phyloP scores from a whole-genome alignment of 495 filamentous ascomycete species.

The Immersiella caudata region DNA sequence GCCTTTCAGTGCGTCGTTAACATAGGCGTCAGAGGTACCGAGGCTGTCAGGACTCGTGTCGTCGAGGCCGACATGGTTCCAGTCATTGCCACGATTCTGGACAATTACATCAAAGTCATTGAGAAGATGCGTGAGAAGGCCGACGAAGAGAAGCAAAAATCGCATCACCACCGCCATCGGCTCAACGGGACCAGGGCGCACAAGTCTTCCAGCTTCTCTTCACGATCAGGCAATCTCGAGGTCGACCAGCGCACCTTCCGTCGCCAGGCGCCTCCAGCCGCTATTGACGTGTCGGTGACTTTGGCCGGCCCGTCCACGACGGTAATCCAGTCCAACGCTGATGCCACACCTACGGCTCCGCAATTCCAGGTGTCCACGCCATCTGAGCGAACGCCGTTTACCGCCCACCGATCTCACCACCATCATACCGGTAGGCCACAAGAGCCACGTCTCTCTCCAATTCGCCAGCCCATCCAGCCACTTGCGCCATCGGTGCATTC shows the following conservation, averaged over 20 bases:
- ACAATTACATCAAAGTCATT: conserved; percentile 96
- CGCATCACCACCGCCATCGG: conserved; percentile 49
- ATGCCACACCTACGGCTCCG: conserved; percentile 65
- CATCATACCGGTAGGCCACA: conserved; percentile 65
- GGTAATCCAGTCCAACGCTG: conserved; percentile 40
- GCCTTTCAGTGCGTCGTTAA: conserved; percentile 99
- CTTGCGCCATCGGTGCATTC: conserved; percentile 69
- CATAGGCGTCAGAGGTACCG: conserved; percentile 94
- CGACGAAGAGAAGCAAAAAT: conserved; percentile 64
- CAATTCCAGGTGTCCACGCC: conserved; percentile 72
- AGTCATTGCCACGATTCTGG: conserved; percentile 97
- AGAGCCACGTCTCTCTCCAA: conserved; percentile 57
- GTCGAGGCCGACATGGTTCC: conserved; percentile 99
- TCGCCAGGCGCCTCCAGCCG: conserved; percentile 49
- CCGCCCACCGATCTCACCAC: conserved; percentile 56
- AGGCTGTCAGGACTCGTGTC: conserved; percentile 87
- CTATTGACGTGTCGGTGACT: conserved; percentile 50
- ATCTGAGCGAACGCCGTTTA: conserved; percentile 70
- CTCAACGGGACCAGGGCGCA: conserved; percentile 45
- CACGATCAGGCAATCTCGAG: conserved; percentile 51
- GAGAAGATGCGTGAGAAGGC: conserved; percentile 86
- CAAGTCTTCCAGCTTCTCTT: conserved; percentile 52
- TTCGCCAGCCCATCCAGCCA: conserved; percentile 63
- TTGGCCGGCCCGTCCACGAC: conserved; percentile 51
- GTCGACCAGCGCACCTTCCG: conserved; percentile 51